A percentile compares a stretch with the other conserved stretches of the same genome.
These are phyloP conservation scores for Mentha longifolia DNA, from an alignment of 257 asterid species.

Conservation along the genomic window DNA sequence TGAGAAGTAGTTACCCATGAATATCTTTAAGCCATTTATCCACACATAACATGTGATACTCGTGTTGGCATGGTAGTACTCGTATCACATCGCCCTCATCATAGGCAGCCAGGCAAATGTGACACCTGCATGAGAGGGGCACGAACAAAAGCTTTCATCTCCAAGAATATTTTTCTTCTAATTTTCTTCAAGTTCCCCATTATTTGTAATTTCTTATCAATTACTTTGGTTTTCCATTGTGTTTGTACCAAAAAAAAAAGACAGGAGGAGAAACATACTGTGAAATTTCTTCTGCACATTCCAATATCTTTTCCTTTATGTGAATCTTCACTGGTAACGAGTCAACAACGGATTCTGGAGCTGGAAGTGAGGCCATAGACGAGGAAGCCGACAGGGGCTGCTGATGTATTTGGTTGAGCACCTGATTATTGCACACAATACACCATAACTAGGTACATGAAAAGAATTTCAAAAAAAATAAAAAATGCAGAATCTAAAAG, in stretches of 20 bases:
- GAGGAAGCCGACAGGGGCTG: conserved; percentile 71
- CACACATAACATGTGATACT: conserved; percentile 69
- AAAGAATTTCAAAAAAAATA: too few species aligned
- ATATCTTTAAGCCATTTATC: conserved; percentile 92
- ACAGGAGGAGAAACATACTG: conserved; percentile 56
- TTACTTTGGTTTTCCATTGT: not conserved
- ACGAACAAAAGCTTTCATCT: too few species aligned
- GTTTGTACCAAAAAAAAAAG: not conserved
- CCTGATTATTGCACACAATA: conserved; percentile 47
- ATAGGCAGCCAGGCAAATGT: conserved; percentile 76
- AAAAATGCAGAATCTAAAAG: too few species aligned
- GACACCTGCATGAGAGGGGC: conserved; percentile 51
- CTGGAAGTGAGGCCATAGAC: conserved; percentile 69
- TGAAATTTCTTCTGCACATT: conserved; percentile 48
- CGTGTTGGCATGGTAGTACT: conserved; percentile 81
- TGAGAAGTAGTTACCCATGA: conserved; percentile 60
- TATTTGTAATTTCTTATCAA: not conserved
- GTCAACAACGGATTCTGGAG: conserved; percentile 80
- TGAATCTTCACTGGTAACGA: conserved; percentile 71
- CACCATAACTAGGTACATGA: too few species aligned
- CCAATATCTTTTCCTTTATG: conserved; percentile 43
- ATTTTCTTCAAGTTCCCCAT: not conserved
- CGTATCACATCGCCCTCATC: conserved; percentile 80
- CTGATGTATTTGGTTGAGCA: conserved; percentile 80
- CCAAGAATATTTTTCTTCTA: too few species aligned